Percentiles rank a stretch among this genome's conserved stretches.
phyloP scores from a whole-genome alignment of 768 basidiomycete species.

The Mycena alexandri region DNA sequence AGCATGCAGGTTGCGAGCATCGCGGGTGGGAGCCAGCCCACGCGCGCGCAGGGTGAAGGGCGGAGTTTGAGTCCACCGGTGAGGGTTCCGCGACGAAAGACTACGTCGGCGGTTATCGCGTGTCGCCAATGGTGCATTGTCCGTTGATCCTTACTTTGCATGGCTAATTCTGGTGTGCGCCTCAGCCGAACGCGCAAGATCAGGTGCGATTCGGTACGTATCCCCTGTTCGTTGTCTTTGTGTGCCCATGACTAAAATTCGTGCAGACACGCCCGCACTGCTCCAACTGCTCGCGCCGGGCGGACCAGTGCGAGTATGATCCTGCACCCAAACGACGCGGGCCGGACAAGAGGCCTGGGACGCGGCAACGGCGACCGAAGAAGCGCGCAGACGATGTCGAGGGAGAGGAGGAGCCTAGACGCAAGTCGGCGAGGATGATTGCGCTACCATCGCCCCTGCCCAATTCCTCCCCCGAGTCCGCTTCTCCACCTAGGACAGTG shows the following conservation, averaged over 20 bases:
- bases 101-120: slow-evolving; percentile 28
- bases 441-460: slow-evolving; percentile 19
- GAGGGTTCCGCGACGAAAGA: slow-evolving; percentile 21
- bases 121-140: slow-evolving; percentile 33
- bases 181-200: slow-evolving; percentile 70
- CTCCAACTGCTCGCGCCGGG: slow-evolving; percentile 65
- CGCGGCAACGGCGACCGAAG: slow-evolving; percentile 69
- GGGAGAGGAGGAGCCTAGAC: slow-evolving; percentile 20
- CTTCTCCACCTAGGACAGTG: background rate
- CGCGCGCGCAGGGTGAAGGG: background rate
- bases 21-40: background rate
- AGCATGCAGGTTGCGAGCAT: slow-evolving; percentile 8
- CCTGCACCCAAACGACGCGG: slow-evolving; percentile 68
- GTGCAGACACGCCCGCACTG: slow-evolving; percentile 65
- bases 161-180: background rate
- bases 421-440: slow-evolving; percentile 7
- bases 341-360: slow-evolving; percentile 69
- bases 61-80: slow-evolving; percentile 3
- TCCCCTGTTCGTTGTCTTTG: no score
- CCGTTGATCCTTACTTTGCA: background rate
- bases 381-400: slow-evolving; percentile 62
- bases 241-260: no score
- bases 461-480: slow-evolving; percentile 1
- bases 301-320: slow-evolving; percentile 66
- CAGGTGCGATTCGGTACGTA: slow-evolving; percentile 72